A percentile compares a stretch with the other conserved stretches of the same genome.
These are phyloP conservation scores for Dactylellina parvicollis DNA, from an alignment of 2,329 filamentous ascomycete species.

Conservation along the genomic window DNA sequence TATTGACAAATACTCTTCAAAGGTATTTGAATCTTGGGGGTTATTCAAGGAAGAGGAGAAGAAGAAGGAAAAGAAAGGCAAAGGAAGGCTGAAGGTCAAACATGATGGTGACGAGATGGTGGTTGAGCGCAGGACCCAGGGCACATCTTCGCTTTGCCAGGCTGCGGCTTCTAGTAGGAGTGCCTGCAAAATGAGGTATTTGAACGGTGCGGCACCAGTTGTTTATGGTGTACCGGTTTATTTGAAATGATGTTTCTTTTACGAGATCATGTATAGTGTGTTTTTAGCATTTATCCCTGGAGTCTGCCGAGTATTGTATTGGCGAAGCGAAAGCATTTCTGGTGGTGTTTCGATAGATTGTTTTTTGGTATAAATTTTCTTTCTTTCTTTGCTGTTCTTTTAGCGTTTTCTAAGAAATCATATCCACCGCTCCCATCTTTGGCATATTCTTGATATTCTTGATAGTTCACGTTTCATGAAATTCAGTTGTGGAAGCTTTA, in stretches of 20 bases:
- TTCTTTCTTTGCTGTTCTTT: constrained; percentile 4
- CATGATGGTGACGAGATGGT: constrained; percentile 55
- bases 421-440: background rate
- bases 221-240: constrained; percentile 96
- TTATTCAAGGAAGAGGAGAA: constrained; percentile 63
- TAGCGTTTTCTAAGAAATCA: constrained; percentile 14
- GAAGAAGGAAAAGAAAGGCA: constrained; percentile 58
- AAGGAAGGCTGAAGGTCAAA: constrained; percentile 58
- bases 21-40: constrained; percentile 86
- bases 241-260: constrained; percentile 63
- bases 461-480: background rate
- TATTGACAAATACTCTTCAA: constrained; percentile 88
- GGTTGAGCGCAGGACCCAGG: constrained; percentile 59
- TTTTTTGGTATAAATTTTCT: constrained; percentile 5
- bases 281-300: constrained; percentile 25
- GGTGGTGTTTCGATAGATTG: constrained; percentile 13
- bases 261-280: constrained; percentile 8
- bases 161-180: constrained; percentile 79
- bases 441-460: background rate
- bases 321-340: constrained; percentile 22
- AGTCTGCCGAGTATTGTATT: constrained; percentile 10
- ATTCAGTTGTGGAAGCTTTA: background rate
- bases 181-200: constrained; percentile 85
- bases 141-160: constrained; percentile 73
- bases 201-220: constrained; percentile 92